Conservation (phyloP, 768 basidiomycete species). For the Austroboletus eburneus region DNA sequence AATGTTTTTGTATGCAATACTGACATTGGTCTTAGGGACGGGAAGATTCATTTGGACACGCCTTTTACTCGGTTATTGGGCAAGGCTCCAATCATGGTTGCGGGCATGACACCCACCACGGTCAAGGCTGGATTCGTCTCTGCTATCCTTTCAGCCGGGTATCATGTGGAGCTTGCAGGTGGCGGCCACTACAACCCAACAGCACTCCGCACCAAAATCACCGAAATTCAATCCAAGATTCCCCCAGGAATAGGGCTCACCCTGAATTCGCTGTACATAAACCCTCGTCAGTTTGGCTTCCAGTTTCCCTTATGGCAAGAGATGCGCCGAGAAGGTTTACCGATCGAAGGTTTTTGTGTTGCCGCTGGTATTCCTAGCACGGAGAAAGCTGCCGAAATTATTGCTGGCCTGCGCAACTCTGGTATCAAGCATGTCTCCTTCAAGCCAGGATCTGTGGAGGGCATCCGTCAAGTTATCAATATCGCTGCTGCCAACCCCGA, state of each 20-base stretch:
- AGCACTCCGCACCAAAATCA: conserved; percentile 84
- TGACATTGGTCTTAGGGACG: conserved; percentile 55
- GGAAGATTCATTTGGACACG: conserved; percentile 88
- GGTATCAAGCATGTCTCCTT: conserved; percentile 96
- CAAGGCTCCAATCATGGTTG: conserved; percentile 99
- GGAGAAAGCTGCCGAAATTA: conserved; percentile 97
- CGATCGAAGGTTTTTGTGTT: conserved; percentile 98
- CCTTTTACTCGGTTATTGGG: conserved; percentile 94
- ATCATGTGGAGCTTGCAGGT: conserved; percentile 95
- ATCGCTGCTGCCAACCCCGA: conserved; percentile 92
- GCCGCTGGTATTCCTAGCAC: conserved; percentile 96
- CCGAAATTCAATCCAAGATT: conserved; percentile 85
- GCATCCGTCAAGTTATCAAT: conserved; percentile 94
- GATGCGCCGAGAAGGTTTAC: conserved; percentile 91
- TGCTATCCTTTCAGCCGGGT: conserved; percentile 89
- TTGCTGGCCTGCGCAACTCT: conserved; percentile 69
- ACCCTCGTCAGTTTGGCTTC: conserved; percentile 95
- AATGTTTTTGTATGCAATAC: not conserved
- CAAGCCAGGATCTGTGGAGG: conserved; percentile 98
- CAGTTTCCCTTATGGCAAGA: conserved; percentile 98
- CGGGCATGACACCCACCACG: conserved; percentile 98
- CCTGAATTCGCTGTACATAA: conserved; percentile 95
- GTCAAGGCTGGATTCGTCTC: conserved; percentile 94
- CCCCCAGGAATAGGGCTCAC: conserved; percentile 90
- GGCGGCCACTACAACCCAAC: conserved; percentile 94